Base-by-base conservation (phyloP, 2,329 filamentous ascomycete genomes). In the Aureobasidium sp. region DNA sequence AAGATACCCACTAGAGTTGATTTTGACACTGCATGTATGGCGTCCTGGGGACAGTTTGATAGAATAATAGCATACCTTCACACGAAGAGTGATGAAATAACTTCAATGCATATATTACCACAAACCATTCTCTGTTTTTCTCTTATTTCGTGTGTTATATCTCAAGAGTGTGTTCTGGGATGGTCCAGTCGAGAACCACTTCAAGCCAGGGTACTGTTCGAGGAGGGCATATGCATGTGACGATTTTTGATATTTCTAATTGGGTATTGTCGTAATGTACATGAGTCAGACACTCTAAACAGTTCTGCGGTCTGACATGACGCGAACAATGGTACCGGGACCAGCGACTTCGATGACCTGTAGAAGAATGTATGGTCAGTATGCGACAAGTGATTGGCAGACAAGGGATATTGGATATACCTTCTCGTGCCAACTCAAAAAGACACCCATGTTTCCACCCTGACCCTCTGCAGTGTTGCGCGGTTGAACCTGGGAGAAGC, bases 391-490 rank as follows among this genome's bases (percentile, higher is more conserved):
- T 47, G 29, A 27, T 36, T 5, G 9, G 15, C 27, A 48, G 41
- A 5, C 15, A 2, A 39, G 7, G 11, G 7, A 6, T 7, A 29
- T 39, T 5, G 58, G 63, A 66, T 58, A 21, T 72, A 80, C 78
- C 78, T 97, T 99, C 81, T 99, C 94, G 73, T 99, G 94, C 94
- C 94, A 99, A 77, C 91, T 97, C 67, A 99, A 79, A 72, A 99
- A 75, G 57, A 99, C 94, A 72, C 94, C 97, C 94, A 97, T 97
- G 59, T 88, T 89, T 62, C 91, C 87, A 39, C 90, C 89, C 65
- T 90, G 87, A 50, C 90, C 88, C 63, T 86, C 84, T 47, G 82
- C 83, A 59, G 82, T 81, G 64, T 67, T 84, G 77, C 54, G 62
- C 45, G 44, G 71, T 68, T 82, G 80, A 64, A 93, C 83, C 77